A percentile compares a stretch with the other conserved stretches of the same genome.
Evolutionary conservation across 2,329 filamentous ascomycete species (phyloP).

Genomic region (Stenocarpella maydis): DNA sequence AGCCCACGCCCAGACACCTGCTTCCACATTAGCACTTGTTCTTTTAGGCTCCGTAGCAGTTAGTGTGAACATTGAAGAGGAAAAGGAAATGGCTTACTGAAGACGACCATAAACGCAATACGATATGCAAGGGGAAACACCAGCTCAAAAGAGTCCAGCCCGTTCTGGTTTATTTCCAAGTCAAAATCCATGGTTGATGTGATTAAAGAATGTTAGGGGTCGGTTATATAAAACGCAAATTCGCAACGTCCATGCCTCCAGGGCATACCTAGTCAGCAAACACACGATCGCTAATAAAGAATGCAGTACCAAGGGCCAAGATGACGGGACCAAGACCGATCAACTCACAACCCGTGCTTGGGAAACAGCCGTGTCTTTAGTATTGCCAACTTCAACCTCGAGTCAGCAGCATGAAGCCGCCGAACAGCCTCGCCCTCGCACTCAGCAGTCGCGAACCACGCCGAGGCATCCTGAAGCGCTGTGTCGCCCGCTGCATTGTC

Average conservation of each 20-base stretch:
- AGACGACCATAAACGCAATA: constrained; percentile 15
- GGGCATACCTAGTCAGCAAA: constrained; percentile 6
- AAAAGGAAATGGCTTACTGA: neutral
- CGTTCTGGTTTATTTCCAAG: constrained; percentile 13
- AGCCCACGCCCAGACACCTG: constrained; percentile 18
- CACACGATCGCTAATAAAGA: neutral
- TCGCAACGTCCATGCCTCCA: neutral
- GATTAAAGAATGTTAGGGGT: constrained; percentile 1
- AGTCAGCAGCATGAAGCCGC: constrained; percentile 14
- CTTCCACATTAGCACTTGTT: neutral
- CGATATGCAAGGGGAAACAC: constrained; percentile 12
- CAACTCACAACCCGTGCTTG: neutral
- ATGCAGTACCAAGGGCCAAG: neutral
- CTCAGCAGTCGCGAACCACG: neutral
- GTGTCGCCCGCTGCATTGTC: neutral
- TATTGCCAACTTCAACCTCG: neutral
- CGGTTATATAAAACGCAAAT: neutral
- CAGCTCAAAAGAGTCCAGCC: constrained; percentile 5
- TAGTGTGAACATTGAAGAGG: no score
- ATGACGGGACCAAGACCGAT: neutral
- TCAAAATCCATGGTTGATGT: constrained; percentile 17
- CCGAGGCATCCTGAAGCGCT: neutral
- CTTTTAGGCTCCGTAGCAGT: rapidly evolving
- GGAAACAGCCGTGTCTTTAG: neutral
- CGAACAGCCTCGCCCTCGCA: neutral